phyloP scores from a whole-genome alignment of 805 yeast genomes.

The Saccharomycopsis sp. region DNA sequence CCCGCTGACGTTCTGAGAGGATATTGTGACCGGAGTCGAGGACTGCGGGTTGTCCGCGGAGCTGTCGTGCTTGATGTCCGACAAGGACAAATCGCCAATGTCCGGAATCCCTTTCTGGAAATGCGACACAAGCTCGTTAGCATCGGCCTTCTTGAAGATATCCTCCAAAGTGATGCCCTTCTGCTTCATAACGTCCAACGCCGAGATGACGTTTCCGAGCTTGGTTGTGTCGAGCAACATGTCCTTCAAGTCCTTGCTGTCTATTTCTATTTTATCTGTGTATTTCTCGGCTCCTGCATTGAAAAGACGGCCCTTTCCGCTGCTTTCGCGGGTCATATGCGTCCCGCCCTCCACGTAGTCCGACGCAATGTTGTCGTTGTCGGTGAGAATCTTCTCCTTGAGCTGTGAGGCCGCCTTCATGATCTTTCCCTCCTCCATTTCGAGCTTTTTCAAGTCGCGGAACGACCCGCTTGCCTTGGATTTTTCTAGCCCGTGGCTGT shows the following conservation, averaged over 20 bases:
- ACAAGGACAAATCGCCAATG: neutral
- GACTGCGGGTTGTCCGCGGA: too few relatives aligned
- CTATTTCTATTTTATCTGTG: slow-evolving; percentile 27
- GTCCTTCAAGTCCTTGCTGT: slow-evolving; percentile 33
- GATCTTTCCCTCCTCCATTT: slow-evolving; percentile 26
- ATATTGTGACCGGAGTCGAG: neutral
- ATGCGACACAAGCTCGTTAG: neutral
- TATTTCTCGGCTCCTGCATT: slow-evolving; percentile 25
- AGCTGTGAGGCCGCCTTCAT: slow-evolving; percentile 23
- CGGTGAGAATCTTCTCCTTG: slow-evolving; percentile 25
- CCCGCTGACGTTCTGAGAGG: slow-evolving; percentile 1
- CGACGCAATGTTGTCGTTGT: slow-evolving; percentile 21
- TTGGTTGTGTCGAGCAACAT: slow-evolving; percentile 32
- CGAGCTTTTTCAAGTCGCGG: slow-evolving; percentile 11
- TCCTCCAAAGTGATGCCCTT: slow-evolving; percentile 36
- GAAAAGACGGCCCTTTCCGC: slow-evolving; percentile 17
- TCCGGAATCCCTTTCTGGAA: neutral
- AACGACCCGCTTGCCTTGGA: neutral
- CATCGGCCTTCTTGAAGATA: slow-evolving; percentile 26
- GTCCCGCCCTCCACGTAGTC: slow-evolving; percentile 3
- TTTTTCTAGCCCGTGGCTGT: neutral
- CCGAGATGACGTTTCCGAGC: slow-evolving; percentile 32
- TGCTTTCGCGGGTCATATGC: slow-evolving; percentile 9
- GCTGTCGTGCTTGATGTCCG: neutral
- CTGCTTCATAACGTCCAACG: slow-evolving; percentile 34